phyloP scores from a whole-genome alignment of 2,329 filamentous ascomycete genomes.

The Xylariaceae sp. region DNA sequence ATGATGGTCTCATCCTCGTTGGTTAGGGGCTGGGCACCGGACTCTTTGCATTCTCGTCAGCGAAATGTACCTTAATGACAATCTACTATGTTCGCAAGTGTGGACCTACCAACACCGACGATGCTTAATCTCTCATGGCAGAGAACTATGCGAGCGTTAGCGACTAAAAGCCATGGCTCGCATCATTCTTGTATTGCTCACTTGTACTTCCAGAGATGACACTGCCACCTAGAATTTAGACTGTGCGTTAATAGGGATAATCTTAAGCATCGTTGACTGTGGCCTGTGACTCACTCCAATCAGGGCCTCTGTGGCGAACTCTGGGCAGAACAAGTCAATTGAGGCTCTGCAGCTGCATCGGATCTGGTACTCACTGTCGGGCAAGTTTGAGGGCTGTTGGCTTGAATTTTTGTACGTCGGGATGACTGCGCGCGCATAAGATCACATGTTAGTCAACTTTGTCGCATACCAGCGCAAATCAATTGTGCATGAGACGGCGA shows the following conservation, averaged over 20 bases:
- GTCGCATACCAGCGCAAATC: not conserved
- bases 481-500: not conserved
- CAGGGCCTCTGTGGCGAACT: slow-evolving; percentile 93
- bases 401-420: slow-evolving; percentile 96
- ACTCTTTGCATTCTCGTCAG: slow-evolving; percentile 62
- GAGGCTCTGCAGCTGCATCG: slow-evolving; percentile 21
- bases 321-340: slow-evolving; percentile 59
- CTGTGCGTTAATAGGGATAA: slow-evolving; percentile 32
- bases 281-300: slow-evolving; percentile 82
- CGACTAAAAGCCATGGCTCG: slow-evolving; percentile 34
- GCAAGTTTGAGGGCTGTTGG: slow-evolving; percentile 89
- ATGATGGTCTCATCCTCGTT: slow-evolving; percentile 88
- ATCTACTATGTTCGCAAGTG: slow-evolving; percentile 3
- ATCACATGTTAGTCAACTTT: slow-evolving; percentile 23
- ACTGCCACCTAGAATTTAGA: slow-evolving; percentile 72
- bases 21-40: slow-evolving; percentile 92
- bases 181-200: slow-evolving; percentile 54
- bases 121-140: slow-evolving; percentile 98
- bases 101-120: slow-evolving; percentile 84
- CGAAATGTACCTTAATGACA: not conserved
- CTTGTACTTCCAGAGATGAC: slow-evolving; percentile 89
- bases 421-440: slow-evolving; percentile 64
- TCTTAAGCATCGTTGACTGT: slow-evolving; percentile 31
- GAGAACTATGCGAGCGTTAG: slow-evolving; percentile 66
- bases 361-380: slow-evolving; percentile 76